Percentiles rank a stretch among this genome's conserved stretches.
Conservation (phyloP, 257 asterid genomes). For the Eustoma russellianum region DNA sequence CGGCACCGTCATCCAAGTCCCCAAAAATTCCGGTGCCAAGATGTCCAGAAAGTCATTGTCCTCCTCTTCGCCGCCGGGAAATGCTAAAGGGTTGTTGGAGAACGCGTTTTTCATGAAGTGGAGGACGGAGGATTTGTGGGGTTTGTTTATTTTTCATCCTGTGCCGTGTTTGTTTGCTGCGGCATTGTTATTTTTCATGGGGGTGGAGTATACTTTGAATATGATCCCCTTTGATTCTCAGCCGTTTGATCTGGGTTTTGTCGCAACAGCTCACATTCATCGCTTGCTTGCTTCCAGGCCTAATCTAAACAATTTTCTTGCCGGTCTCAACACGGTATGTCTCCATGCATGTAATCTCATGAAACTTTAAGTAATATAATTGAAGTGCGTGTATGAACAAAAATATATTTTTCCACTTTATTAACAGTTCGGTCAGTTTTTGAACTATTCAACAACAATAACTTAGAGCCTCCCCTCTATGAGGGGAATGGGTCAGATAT, state of each 20-base stretch:
- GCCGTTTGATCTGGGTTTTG: constrained; percentile 36
- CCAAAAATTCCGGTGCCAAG: background rate
- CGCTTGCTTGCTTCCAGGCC: constrained; percentile 32
- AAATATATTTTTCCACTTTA: too few relatives aligned
- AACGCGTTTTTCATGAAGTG: constrained; percentile 27
- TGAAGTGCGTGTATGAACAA: too few relatives aligned
- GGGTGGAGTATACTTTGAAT: constrained; percentile 30
- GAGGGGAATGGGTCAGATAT: too few relatives aligned
- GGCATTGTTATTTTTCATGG: constrained; percentile 29
- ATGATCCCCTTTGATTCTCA: constrained; percentile 33
- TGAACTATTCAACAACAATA: too few relatives aligned
- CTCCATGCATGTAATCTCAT: background rate
- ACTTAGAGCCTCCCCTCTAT: too few relatives aligned
- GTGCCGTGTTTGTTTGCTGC: constrained; percentile 30
- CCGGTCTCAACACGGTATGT: constrained; percentile 36
- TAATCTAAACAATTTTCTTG: constrained; percentile 25
- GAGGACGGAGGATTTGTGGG: constrained; percentile 22
- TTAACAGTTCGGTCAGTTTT: too few relatives aligned
- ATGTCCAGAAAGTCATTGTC: constrained; percentile 7
- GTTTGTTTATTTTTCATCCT: constrained; percentile 23
- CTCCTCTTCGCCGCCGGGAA: constrained; percentile 4
- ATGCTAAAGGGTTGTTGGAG: background rate
- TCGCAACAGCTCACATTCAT: constrained; percentile 21
- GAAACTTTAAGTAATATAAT: too few relatives aligned
- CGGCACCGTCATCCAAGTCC: constrained; percentile 11